These are phyloP conservation scores for Immersiella caudata DNA, from an alignment of 495 filamentous ascomycete genomes.

Conservation along the genomic window DNA sequence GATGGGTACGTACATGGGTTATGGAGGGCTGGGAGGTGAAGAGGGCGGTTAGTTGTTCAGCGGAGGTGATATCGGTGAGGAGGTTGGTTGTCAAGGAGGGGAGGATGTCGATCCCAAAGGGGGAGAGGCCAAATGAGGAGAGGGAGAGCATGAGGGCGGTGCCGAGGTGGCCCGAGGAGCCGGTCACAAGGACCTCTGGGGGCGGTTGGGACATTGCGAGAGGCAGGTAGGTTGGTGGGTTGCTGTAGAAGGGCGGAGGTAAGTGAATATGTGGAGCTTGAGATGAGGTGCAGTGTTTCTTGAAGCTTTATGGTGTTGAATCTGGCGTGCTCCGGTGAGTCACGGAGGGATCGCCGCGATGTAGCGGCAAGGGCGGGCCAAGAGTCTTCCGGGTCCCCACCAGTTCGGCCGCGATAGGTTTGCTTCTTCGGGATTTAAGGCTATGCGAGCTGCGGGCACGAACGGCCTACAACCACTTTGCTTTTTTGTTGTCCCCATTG, in stretches of 20 bases:
- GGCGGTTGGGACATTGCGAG: constrained; percentile 15
- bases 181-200: constrained; percentile 40
- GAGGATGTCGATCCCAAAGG: constrained; percentile 36
- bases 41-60: constrained; percentile 20
- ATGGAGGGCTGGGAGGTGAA: constrained; percentile 22
- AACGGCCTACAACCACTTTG: not conserved
- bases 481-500: not conserved
- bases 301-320: too few species aligned
- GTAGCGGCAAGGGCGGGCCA: not conserved
- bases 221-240: not conserved
- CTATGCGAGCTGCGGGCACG: too few species aligned
- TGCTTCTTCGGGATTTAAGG: not conserved
- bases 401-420: not conserved
- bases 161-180: constrained; percentile 39
- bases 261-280: not conserved
- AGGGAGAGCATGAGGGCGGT: constrained; percentile 35
- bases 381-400: not conserved
- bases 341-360: not conserved
- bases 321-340: not conserved
- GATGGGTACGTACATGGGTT: constrained; percentile 10
- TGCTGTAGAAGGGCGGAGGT: too few species aligned
- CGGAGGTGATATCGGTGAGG: constrained; percentile 30
- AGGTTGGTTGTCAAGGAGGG: constrained; percentile 28
- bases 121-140: constrained; percentile 27
- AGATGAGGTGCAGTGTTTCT: not conserved